These are phyloP conservation scores for Paramecium octaurelia DNA, from an alignment of 73 alveolate genomes.

Conservation along the genomic window DNA sequence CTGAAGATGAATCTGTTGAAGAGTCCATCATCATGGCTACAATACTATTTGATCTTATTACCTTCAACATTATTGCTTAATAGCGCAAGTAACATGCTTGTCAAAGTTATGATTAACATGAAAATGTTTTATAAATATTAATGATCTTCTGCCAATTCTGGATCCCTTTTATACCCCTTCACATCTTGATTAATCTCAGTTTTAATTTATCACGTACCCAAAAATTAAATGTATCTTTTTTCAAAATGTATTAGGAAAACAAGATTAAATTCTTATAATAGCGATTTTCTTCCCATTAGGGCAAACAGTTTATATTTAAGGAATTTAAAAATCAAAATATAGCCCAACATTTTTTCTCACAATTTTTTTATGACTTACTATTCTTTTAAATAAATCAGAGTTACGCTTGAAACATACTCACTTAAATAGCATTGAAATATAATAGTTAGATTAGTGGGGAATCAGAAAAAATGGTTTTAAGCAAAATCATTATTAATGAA, in stretches of 20 bases:
- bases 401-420: not conserved
- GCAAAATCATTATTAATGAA: not conserved
- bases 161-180: not conserved
- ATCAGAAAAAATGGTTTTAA: not conserved
- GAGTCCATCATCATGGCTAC: not conserved
- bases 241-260: not conserved
- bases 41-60: not conserved
- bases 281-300: not conserved
- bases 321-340: not conserved
- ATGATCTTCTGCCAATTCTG: not conserved
- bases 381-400: not conserved
- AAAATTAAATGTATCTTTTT: not conserved
- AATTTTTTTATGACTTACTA: not conserved
- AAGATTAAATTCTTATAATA: not conserved
- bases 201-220: not conserved
- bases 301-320: not conserved
- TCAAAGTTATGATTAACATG: not conserved
- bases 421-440: not conserved
- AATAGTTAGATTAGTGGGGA: not conserved
- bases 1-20: slow-evolving; percentile 11
- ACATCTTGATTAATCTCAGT: not conserved
- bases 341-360: not conserved
- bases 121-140: not conserved
- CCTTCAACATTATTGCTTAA: not conserved
- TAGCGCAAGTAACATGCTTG: not conserved